Conservation (phyloP, 495 filamentous ascomycete genomes). For the Daldinia childiae region DNA sequence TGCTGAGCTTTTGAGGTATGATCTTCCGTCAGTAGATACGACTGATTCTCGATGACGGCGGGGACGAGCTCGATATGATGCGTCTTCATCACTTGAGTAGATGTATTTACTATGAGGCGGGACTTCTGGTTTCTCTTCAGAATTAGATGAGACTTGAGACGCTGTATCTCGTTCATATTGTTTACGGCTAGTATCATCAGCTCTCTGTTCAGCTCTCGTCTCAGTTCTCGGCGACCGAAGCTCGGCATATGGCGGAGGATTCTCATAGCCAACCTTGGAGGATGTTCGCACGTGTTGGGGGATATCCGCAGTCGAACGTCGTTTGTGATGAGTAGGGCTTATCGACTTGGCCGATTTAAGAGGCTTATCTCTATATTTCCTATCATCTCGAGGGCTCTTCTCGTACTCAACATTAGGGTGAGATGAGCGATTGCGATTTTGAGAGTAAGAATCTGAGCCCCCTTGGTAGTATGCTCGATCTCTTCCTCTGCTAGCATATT, state of each 20-base stretch:
- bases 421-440: conserved; percentile 39
- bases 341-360: conserved; percentile 20
- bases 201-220: too few relatives aligned
- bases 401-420: conserved; percentile 35
- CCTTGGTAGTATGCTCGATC: conserved; percentile 54
- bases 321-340: conserved; percentile 43
- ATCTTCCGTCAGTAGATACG: conserved; percentile 10
- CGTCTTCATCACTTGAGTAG: conserved; percentile 46
- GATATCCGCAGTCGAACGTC: conserved; percentile 38
- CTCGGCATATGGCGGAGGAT: conserved; percentile 23
- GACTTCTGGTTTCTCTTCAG: conserved; percentile 25
- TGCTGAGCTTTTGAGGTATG: conserved; percentile 15
- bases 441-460: conserved; percentile 30
- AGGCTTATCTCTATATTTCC: conserved; percentile 37
- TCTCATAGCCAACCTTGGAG: conserved; percentile 32
- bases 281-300: conserved; percentile 28
- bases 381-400: conserved; percentile 36
- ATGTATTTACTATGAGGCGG: conserved; percentile 33
- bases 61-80: conserved; percentile 7
- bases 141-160: conserved; percentile 31
- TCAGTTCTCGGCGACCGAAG: conserved; percentile 29
- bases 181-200: conserved; percentile 24
- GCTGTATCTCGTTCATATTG: conserved; percentile 37
- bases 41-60: conserved; percentile 30
- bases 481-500: conserved; percentile 48